phyloP scores from a whole-genome alignment of 169 alveolate species.

The Plasmodium knowlesi region DNA sequence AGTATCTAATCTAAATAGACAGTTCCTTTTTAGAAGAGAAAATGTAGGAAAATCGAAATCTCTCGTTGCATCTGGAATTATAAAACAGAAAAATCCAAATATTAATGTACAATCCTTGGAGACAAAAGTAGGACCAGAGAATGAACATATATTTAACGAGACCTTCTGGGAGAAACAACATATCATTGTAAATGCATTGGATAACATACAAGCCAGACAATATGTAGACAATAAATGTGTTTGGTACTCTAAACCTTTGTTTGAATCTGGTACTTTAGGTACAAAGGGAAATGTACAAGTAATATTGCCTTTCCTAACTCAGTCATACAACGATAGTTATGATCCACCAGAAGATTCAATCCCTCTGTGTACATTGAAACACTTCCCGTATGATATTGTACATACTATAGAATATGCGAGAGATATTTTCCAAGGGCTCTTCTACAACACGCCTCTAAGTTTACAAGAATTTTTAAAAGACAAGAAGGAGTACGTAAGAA shows the following conservation, averaged over 20 bases:
- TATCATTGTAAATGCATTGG: constrained; percentile 97
- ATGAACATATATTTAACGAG: constrained; percentile 97
- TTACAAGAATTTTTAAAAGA: constrained; percentile 88
- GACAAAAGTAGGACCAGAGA: constrained; percentile 95
- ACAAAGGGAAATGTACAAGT: constrained; percentile 97
- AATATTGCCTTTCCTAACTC: constrained; percentile 96
- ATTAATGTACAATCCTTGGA: constrained; percentile 87
- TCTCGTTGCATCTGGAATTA: constrained; percentile 87
- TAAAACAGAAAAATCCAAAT: constrained; percentile 90
- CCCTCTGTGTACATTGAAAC: constrained; percentile 95
- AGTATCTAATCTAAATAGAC: constrained; percentile 97
- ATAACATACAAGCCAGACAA: constrained; percentile 96
- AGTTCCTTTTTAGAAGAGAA: constrained; percentile 96
- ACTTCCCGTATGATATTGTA: constrained; percentile 98
- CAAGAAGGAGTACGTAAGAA: constrained; percentile 81
- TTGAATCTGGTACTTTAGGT: constrained; percentile 99
- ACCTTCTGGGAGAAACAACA: constrained; percentile 96
- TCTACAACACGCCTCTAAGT: constrained; percentile 95
- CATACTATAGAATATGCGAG: constrained; percentile 99
- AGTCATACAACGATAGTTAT: constrained; percentile 97
- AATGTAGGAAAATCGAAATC: constrained; percentile 86
- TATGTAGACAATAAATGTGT: constrained; percentile 98
- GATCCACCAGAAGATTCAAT: constrained; percentile 98
- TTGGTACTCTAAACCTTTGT: constrained; percentile 97
- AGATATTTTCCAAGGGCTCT: constrained; percentile 96